phyloP scores from a whole-genome alignment of 768 basidiomycete species.

The Glaciozyma martinii region DNA sequence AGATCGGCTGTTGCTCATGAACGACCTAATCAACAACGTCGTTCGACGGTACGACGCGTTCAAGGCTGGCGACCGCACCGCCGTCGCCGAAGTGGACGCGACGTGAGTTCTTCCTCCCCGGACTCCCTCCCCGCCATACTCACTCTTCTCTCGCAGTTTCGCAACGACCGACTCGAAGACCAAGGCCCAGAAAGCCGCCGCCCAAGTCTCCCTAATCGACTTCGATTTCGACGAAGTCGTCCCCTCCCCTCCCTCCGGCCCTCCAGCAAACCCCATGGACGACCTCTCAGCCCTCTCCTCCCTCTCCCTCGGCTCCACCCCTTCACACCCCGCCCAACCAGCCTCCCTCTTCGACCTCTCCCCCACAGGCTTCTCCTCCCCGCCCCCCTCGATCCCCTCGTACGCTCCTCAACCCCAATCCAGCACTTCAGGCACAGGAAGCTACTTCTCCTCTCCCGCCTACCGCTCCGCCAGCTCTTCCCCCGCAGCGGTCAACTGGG shows the following conservation, averaged over 20 bases:
- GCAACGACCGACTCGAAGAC: slow-evolving; percentile 5
- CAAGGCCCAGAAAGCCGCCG: slow-evolving; percentile 21
- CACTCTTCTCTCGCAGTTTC: not conserved
- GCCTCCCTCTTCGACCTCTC: slow-evolving; percentile 26
- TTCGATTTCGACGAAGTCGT: slow-evolving; percentile 30
- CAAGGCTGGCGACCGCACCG: slow-evolving; percentile 75
- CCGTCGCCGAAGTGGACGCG: slow-evolving; percentile 41
- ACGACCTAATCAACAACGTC: slow-evolving; percentile 94
- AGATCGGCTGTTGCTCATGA: slow-evolving; percentile 92
- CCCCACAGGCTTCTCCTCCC: slow-evolving; percentile 11
- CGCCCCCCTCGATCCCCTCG: not conserved
- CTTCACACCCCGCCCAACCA: not conserved
- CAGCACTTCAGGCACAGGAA: not conserved
- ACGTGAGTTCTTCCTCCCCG: slow-evolving; percentile 35
- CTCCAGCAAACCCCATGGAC: slow-evolving; percentile 35
- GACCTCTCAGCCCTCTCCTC: slow-evolving; percentile 53
- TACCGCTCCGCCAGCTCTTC: not conserved
- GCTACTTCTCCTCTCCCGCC: not conserved
- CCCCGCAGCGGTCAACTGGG: not conserved
- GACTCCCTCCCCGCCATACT: not conserved
- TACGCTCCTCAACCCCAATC: not conserved
- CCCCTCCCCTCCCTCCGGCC: slow-evolving; percentile 6
- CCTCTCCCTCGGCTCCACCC: slow-evolving; percentile 19
- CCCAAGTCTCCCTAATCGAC: slow-evolving; percentile 31
- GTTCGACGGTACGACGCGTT: slow-evolving; percentile 83